Evolutionary conservation across 2,329 filamentous ascomycete species (phyloP).

Genomic region (Ophiocordyceps australis): DNA sequence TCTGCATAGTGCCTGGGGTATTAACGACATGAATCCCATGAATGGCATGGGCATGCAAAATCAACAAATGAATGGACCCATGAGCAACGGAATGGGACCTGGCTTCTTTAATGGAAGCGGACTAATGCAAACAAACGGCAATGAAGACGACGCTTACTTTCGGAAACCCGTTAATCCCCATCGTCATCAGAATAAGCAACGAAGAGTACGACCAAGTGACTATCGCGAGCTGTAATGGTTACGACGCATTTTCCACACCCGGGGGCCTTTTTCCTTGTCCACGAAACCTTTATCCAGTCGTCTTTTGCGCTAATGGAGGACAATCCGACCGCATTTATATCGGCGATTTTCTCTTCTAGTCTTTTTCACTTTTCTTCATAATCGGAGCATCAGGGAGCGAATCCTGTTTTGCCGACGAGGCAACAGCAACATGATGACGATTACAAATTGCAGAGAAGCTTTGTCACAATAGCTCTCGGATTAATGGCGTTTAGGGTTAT

Average conservation of each 20-base stretch:
- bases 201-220: constrained; percentile 71
- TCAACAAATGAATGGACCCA: constrained; percentile 6
- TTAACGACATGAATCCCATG: constrained; percentile 14
- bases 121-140: constrained; percentile 30
- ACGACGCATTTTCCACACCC: not conserved
- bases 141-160: constrained; percentile 84
- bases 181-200: constrained; percentile 66
- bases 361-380: no score
- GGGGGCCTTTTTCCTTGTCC: no score
- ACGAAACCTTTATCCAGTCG: no score
- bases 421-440: no score
- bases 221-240: constrained; percentile 59
- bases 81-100: constrained; percentile 11
- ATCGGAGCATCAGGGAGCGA: no score
- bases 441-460: no score
- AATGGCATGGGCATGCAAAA: constrained; percentile 7
- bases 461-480: no score
- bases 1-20: constrained; percentile 11
- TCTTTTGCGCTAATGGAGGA: no score
- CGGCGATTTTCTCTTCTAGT: no score
- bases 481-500: no score
- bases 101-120: constrained; percentile 16
- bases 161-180: constrained; percentile 91
- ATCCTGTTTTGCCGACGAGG: no score
- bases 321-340: no score